Conservation (phyloP, 257 asterid species). For the Nemophila menziesii region DNA sequence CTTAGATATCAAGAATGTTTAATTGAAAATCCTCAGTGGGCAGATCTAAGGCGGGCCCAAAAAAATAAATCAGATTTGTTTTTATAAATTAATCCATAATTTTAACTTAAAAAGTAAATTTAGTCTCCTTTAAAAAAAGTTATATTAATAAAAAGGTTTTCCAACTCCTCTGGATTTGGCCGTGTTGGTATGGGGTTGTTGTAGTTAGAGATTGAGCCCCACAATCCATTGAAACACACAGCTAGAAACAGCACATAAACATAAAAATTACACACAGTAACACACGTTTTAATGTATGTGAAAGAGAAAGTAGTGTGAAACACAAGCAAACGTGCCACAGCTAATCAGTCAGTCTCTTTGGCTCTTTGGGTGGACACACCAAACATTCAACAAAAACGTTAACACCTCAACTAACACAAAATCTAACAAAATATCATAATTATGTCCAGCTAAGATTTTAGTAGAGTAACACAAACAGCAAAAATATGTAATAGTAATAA, state of each 20-base stretch:
- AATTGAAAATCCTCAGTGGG: conserved; percentile 22
- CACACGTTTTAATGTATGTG: background rate
- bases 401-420: conserved; percentile 1
- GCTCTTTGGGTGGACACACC: conserved; percentile 9
- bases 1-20: conserved; percentile 18
- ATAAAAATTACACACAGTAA: conserved; percentile 3
- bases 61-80: too few relatives aligned
- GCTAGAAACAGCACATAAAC: conserved; percentile 18
- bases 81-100: too few relatives aligned
- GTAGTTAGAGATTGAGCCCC: too few relatives aligned
- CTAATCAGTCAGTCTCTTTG: conserved; percentile 8
- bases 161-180: too few relatives aligned
- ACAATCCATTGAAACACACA: conserved; percentile 16
- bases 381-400: conserved; percentile 3
- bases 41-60: too few relatives aligned
- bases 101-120: too few relatives aligned
- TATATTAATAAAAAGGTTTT: too few relatives aligned
- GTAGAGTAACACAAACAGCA: conserved; percentile 6
- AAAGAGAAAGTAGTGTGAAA: conserved; percentile 4
- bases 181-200: too few relatives aligned
- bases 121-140: too few relatives aligned
- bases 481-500: background rate
- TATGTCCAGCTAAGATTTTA: conserved; percentile 1
- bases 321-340: conserved; percentile 10
- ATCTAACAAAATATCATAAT: conserved; percentile 9